These are phyloP conservation scores for Pyronema omphalodes DNA, from an alignment of 495 filamentous ascomycete species.

Conservation along the genomic window DNA sequence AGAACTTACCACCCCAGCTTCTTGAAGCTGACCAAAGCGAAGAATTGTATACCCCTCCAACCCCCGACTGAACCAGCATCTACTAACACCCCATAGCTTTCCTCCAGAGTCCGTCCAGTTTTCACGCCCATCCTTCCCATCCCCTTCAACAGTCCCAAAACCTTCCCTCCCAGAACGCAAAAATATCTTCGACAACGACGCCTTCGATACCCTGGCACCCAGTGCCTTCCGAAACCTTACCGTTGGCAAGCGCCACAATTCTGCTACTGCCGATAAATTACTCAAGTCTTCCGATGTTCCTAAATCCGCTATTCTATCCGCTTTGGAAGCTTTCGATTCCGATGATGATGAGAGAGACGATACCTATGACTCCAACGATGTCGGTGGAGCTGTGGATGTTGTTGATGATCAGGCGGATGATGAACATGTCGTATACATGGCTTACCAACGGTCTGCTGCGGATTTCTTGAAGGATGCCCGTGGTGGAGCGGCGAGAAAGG, in stretches of 20 bases:
- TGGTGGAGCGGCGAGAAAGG: conserved; percentile 43
- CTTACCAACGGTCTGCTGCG: conserved; percentile 41
- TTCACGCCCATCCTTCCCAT: not conserved
- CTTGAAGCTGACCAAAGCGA: conserved; percentile 36
- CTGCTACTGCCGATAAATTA: conserved; percentile 44
- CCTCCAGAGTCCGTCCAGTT: conserved; percentile 15
- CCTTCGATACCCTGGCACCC: conserved; percentile 53
- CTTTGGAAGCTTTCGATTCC: conserved; percentile 75
- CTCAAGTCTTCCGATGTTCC: conserved; percentile 36
- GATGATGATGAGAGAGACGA: conserved; percentile 97
- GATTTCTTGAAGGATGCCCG: conserved; percentile 50
- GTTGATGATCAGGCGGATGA: conserved; percentile 22
- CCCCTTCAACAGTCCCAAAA: conserved; percentile 27
- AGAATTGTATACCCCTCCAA: conserved; percentile 29
- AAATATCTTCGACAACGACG: conserved; percentile 65
- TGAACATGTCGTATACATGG: conserved; percentile 41
- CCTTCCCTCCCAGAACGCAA: conserved; percentile 30
- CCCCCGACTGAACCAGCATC: conserved; percentile 16
- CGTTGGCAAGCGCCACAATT: conserved; percentile 50
- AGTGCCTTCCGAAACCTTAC: conserved; percentile 41
- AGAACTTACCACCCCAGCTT: conserved; percentile 48
- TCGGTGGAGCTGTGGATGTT: conserved; percentile 66
- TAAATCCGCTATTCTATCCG: conserved; percentile 81
- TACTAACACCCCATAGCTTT: conserved; percentile 26
- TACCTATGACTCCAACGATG: conserved; percentile 82